Evolutionary conservation across 257 asterid species (phyloP), one percentile per base, ranked within the genome.

Genomic region (Nicotiana noctiflora): DNA sequence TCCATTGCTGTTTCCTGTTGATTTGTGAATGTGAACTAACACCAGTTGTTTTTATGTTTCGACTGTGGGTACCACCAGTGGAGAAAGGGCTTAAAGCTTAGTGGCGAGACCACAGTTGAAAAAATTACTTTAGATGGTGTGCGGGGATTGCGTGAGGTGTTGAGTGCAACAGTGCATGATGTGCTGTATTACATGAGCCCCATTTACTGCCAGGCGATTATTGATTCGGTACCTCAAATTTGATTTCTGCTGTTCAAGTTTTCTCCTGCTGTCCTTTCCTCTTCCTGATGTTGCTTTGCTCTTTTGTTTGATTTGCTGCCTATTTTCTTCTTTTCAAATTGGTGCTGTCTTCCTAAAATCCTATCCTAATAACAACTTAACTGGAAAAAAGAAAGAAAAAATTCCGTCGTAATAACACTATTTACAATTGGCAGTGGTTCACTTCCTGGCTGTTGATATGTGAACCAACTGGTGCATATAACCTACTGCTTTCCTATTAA

Each of bases 141-240:
- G 46, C 90, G 99, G 79, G 97, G 97, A 82, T 81, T 95, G 81
- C 98, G 99, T 62, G 88, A 90, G 82, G 91, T 90, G 93, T 84
- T 95, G 89, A 91, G 99, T 89, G 99, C 96, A 55, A 93, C 99
- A 46, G 99, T 95, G 87, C 99, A 95, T 87, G 99, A 95, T 85
- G 95, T 95, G 83, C 87, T 95, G 82, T 95, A 93, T 88, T 95
- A 95, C 86, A 95, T 95, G 99, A 95, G 99, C 89, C 99, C 99
- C 79, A 92, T 93, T 83, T 89, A 93, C 88, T 95, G 99, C 86
- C 99, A 95, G 90, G 92, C 91, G 77, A 93, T 95, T 83, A 94
- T 95, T 81, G 89, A 95, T 86, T 95, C 99, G 90, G 99, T 95
- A 91, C 64, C 81, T 52, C 29, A 31, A 29, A 29, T 56, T 67